Evolutionary conservation across 2,329 filamentous ascomycete genomes (phyloP), one percentile per base, ranked within the genome.

Genomic region (Colletotrichum limetticola): DNA sequence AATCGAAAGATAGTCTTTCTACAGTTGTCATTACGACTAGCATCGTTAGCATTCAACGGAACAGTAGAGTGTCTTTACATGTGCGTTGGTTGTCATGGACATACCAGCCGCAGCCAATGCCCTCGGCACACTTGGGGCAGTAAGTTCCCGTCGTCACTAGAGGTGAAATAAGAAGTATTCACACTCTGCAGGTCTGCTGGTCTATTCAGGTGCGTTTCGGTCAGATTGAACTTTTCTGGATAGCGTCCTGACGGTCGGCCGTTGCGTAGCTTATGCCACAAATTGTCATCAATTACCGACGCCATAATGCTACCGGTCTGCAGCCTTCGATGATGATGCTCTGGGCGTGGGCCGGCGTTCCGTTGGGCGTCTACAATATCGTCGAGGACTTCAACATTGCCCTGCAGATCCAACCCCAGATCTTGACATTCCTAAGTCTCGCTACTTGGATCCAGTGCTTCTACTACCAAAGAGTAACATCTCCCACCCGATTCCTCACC

Each of bases 271-370:
- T 94, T 30, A 87, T 94, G 30, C 92, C 92, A 0, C 92, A 94
- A 78, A 93, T 94, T 61, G 79, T 91, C 42, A 88, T 93, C 77
- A 94, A 94, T 77, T 90, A 91, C 76, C 86, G 88, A 5, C 85
- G 91, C 1, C 91, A 93, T 78, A 86, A 92, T 83, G 91, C 91
- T 1, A 88, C 85, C 0, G 92, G 91, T 0, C 84, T 94, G 0
- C 91, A 93, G 62, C 87, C 89, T 0, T 89, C 90, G 0, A 93
- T 94, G 91, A 93, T 94, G 91, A 87, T 94, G 79, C 85, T 93
- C 2, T 94, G 92, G 87, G 90, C 91, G 0, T 89, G 86, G 82
- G 92, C 92, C 1, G 92, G 92, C 0, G 89, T 93, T 0, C 91
- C 91, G 0, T 83, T 94, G 0, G 92, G 92, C 2, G 84, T 85